Percentiles rank a stretch among this genome's conserved stretches.
Conservation (phyloP, 176 grass and related monocot species). For the Carex scoparia region DNA sequence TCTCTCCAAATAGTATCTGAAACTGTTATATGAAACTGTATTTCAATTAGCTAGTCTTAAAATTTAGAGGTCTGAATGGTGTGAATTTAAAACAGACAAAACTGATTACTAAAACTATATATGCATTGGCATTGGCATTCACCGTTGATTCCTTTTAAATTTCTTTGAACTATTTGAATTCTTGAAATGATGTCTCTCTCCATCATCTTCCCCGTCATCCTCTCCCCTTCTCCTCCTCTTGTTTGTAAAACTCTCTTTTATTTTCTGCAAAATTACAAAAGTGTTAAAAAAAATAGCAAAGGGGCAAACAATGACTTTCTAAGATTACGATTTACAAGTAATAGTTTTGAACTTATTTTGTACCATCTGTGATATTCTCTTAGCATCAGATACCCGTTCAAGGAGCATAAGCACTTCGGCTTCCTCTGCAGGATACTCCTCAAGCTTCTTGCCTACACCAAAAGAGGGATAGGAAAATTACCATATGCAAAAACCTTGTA, state of each 20-base stretch:
- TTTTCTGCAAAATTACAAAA: slow-evolving; percentile 32
- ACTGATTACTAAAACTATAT: too few relatives aligned
- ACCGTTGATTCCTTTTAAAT: slow-evolving; percentile 26
- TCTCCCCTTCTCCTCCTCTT: slow-evolving; percentile 41
- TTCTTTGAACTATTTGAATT: slow-evolving; percentile 42
- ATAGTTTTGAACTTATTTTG: neutral
- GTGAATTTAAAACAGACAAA: neutral
- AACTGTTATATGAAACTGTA: too few relatives aligned
- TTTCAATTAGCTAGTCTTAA: too few relatives aligned
- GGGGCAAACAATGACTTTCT: neutral
- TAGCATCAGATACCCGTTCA: slow-evolving; percentile 54
- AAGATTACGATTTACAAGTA: too few relatives aligned
- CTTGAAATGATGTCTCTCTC: slow-evolving; percentile 21
- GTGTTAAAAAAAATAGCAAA: neutral
- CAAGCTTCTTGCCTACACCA: slow-evolving; percentile 45
- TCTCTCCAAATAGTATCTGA: too few relatives aligned
- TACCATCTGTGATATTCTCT: slow-evolving; percentile 68
- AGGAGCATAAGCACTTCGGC: slow-evolving; percentile 58
- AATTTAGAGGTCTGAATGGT: too few relatives aligned
- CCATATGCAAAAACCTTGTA: neutral
- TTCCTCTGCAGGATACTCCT: slow-evolving; percentile 30
- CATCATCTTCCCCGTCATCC: slow-evolving; percentile 54
- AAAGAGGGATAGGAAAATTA: neutral
- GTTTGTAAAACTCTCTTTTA: slow-evolving; percentile 48
- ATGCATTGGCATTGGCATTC: neutral